These are phyloP conservation scores for Periconia digitata DNA, from an alignment of 2,329 filamentous ascomycete genomes.

Conservation along the genomic window DNA sequence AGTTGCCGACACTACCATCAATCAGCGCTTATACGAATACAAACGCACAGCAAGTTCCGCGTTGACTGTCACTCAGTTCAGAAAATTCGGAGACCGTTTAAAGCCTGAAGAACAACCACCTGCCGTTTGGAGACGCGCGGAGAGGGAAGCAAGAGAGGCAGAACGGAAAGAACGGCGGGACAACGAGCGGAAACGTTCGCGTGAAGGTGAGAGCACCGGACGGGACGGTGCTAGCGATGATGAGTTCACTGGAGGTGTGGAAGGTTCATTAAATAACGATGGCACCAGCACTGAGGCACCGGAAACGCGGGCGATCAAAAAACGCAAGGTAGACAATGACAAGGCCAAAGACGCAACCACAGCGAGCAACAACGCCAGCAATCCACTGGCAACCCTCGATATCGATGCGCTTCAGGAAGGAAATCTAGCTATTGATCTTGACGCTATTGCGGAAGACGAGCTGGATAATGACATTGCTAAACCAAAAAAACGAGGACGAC, in stretches of 20 bases:
- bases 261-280: constrained; percentile 6
- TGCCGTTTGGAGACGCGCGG: constrained; percentile 69
- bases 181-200: neutral
- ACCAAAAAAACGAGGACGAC: constrained; percentile 43
- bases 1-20: constrained; percentile 89
- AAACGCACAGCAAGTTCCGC: constrained; percentile 80
- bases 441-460: constrained; percentile 17
- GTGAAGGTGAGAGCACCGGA: constrained; percentile 9
- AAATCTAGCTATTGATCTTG: constrained; percentile 22
- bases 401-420: constrained; percentile 22
- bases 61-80: constrained; percentile 85
- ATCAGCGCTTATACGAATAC: constrained; percentile 90
- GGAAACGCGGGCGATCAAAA: constrained; percentile 23
- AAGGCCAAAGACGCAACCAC: constrained; percentile 11
- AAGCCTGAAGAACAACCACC: constrained; percentile 71
- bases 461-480: constrained; percentile 23
- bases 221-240: neutral
- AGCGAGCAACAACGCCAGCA: neutral
- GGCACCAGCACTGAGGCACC: constrained; percentile 6
- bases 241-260: neutral
- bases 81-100: constrained; percentile 65
- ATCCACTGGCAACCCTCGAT: constrained; percentile 8
- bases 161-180: constrained; percentile 24
- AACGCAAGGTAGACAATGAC: constrained; percentile 23
- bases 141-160: constrained; percentile 45